Evolutionary conservation across 2,329 filamentous ascomycete species (phyloP), one percentile per base, ranked within the genome.

Genomic region (Zymoseptoria ardabiliae): DNA sequence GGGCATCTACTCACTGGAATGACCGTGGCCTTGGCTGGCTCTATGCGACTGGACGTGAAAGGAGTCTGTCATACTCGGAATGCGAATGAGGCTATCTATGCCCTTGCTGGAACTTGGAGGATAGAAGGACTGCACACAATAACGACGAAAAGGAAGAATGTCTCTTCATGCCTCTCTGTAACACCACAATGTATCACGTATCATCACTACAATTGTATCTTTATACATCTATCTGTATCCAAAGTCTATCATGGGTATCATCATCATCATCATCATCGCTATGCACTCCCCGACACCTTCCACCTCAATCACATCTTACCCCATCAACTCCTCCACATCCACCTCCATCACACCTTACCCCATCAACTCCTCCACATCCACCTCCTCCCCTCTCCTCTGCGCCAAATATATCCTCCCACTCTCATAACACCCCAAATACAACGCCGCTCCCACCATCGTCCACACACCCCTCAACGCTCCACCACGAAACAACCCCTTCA

Each of bases 341-440:
- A 28, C 9, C 25, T 30, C 28, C 4, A 30, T 30, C 28, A 30
- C 28, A 30, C 11, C 28, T 30, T 17, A 45, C 17, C 35, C 35
- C 23, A 62, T 57, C 57, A 64, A 61, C 49, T 64, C 60, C 7
- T 72, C 68, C 8, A 65, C 73, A 55, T 76, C 69, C 2, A 77
- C 63, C 8, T 69, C 61, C 28, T 77, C 76, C 2, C 78, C 78
- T 61, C 78, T 69, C 61, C 78, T 67, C 7, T 68, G 69, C 2
- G 78, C 78, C 48, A 81, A 61, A 63, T 76, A 80, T 9, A 79
- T 73, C 69, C 90, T 86, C 9, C 89, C 87, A 64, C 86, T 86
- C 73, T 96, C 91, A 74, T 96, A 96, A 50, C 89, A 87, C 22
- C 90, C 90, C 50, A 96, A 76, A 78, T 96, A 96, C 58, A 96